Conservation (phyloP, 352 stramenopile species). For the Thraustochytrium striatum region DNA sequence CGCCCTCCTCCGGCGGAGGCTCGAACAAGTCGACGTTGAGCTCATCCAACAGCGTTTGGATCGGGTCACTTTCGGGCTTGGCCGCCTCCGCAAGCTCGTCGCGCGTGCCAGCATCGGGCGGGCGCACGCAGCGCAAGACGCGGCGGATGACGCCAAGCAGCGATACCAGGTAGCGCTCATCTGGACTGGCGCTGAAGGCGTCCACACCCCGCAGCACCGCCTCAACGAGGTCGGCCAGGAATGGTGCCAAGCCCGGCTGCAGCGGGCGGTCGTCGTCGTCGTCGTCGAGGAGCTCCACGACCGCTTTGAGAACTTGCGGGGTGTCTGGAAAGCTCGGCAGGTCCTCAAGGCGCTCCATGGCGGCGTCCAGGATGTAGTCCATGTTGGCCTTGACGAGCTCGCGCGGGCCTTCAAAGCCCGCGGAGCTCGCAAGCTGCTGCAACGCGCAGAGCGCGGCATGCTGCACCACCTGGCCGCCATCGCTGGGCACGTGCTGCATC, state of each 20-base stretch:
- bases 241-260: neutral
- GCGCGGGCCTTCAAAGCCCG: neutral
- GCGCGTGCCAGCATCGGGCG: no score
- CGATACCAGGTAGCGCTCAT: neutral
- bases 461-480: neutral
- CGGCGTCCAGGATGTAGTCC: conserved; percentile 34
- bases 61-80: no score
- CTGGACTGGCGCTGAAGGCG: no score
- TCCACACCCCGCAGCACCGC: neutral
- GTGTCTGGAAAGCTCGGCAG: neutral
- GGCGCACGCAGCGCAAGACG: neutral
- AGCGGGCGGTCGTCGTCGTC: neutral
- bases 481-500: neutral
- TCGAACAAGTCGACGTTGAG: no score
- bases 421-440: neutral
- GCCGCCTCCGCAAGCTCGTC: no score
- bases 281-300: neutral
- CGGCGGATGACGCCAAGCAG: neutral
- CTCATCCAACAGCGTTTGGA: no score
- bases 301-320: neutral
- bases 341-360: conserved; percentile 4
- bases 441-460: neutral
- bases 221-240: neutral
- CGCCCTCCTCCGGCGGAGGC: no score
- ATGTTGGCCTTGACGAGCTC: conserved; percentile 19